Base-by-base conservation (phyloP, 768 basidiomycete species). In the Goffeauzyma gilvescens region DNA sequence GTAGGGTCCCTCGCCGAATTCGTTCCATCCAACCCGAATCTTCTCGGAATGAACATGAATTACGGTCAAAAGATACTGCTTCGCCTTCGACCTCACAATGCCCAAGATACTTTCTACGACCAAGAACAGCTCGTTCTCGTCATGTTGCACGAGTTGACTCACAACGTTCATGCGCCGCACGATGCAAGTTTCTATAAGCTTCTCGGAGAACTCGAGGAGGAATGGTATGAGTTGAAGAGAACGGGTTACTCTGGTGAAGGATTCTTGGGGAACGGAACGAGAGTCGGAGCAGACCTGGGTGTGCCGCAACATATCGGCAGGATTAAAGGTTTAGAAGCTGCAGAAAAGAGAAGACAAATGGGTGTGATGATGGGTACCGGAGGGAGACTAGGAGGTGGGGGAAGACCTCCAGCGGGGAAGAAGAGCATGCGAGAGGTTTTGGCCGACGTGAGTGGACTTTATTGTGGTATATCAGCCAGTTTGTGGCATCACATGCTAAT, bases 131-230 rank as follows among this genome's bases (percentile, higher is more conserved):
- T 93, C 3, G 68, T 90, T 2, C 69, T 74, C 40, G 82, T 81
- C 0, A 84, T 90, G 85, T 70, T 93, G 13, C 87, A 90, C 56
- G 86, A 93, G 70, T 76, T 90, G 27, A 79, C 84, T 0, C 85
- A 87, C 57, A 85, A 81, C 55, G 75, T 80, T 6, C 81, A 85
- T 54, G 83, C 84, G 3, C 80, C 85, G 5, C 89, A 93, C 52
- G 83, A 95, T 51, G 78, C 61, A 1, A 51, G 54, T 23, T 69
- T 69, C 48, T 65, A 66, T 53, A 65, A 63, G 31, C 54, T 65
- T 15, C 53, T 69, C 0, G 64, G 72, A 2, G 71, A 69, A 17
- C 68, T 90, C 2, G 79, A 86, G 55, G 79, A 85, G 42, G 89
- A 93, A 65, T 87, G 78, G 52, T 79, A 81, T 30, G 75, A 70